Percentiles rank a stretch among this genome's conserved stretches.
These are phyloP conservation scores for Puccinia brachypodii DNA, from an alignment of 1,284 basidiomycete species.

Conservation along the genomic window DNA sequence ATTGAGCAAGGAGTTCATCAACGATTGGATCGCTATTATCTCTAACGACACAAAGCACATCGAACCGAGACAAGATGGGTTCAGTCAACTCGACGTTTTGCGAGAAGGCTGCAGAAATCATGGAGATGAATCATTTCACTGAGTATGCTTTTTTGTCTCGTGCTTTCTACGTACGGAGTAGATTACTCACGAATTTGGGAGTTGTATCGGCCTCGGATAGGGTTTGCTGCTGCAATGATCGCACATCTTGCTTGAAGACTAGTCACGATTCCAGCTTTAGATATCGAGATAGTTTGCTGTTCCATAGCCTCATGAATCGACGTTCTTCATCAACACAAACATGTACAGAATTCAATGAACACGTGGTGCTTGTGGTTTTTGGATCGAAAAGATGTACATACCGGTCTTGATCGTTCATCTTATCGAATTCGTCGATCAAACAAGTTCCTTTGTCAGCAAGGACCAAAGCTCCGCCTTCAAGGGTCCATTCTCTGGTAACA, in stretches of 20 bases:
- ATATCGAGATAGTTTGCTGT: slow-evolving; percentile 99
- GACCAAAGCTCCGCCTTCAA: slow-evolving; percentile 99
- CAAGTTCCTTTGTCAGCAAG: slow-evolving; percentile 97
- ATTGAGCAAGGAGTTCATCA: slow-evolving; percentile 94
- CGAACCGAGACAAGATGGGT: slow-evolving; percentile 95
- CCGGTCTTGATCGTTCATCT: slow-evolving; percentile 98
- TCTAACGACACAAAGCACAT: slow-evolving; percentile 99
- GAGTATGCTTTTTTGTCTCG: not conserved
- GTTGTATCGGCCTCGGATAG: slow-evolving; percentile 97
- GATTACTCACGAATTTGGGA: slow-evolving; percentile 92
- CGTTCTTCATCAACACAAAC: not conserved
- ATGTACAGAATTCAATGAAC: not conserved
- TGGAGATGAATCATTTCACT: not conserved
- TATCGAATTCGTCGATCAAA: slow-evolving; percentile 99
- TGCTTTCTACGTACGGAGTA: too few relatives aligned
- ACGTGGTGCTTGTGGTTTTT: slow-evolving; percentile 63
- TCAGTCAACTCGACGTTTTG: slow-evolving; percentile 99
- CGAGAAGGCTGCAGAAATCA: not conserved
- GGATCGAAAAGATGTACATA: not conserved
- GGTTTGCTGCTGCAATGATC: slow-evolving; percentile 96
- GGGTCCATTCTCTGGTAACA: slow-evolving; percentile 90
- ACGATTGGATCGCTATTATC: slow-evolving; percentile 95
- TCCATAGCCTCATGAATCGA: slow-evolving; percentile 99
- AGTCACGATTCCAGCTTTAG: slow-evolving; percentile 98
- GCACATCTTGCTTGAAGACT: slow-evolving; percentile 94